Conservation (phyloP, 2,329 filamentous ascomycete genomes). For the Xylariaceae sp. region DNA sequence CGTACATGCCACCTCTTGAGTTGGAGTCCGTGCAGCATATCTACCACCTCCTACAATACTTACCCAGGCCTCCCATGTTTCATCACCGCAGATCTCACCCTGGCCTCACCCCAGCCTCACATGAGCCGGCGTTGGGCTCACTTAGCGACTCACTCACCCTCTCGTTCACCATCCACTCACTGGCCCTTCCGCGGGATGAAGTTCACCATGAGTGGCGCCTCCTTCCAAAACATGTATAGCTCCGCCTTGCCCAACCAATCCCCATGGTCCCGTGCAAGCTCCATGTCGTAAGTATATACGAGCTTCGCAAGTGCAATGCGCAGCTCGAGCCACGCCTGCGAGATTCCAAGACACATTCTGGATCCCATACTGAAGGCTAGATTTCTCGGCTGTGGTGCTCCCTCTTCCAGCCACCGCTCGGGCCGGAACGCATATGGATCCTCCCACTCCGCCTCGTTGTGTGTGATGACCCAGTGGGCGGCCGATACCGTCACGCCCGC, state of each 20-base stretch:
- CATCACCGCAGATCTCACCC: not conserved
- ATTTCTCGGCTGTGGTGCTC: conserved; percentile 8
- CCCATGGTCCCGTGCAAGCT: conserved; percentile 14
- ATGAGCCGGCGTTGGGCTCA: not conserved
- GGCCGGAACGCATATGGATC: conserved; percentile 24
- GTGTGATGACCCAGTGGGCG: conserved; percentile 24
- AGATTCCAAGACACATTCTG: conserved; percentile 25
- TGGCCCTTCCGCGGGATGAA: conserved; percentile 12
- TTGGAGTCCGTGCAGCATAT: too few relatives aligned
- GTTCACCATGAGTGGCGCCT: conserved; percentile 24
- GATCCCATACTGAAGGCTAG: conserved; percentile 27
- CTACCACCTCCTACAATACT: too few relatives aligned
- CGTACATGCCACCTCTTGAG: too few relatives aligned
- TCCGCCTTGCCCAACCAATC: conserved; percentile 23
- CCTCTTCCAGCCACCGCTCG: conserved; percentile 25
- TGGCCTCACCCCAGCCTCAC: not conserved
- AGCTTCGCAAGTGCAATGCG: conserved; percentile 27
- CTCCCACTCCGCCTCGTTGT: conserved; percentile 23
- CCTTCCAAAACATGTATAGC: conserved; percentile 29
- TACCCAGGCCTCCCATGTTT: too few relatives aligned
- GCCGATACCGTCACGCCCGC: conserved; percentile 22
- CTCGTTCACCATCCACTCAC: not conserved
- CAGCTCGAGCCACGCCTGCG: conserved; percentile 28
- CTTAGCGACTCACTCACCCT: not conserved
- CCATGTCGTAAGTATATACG: conserved; percentile 23